Evolutionary conservation across 129 eudicot species (phyloP).

Genomic region (Lactuca sativa): DNA sequence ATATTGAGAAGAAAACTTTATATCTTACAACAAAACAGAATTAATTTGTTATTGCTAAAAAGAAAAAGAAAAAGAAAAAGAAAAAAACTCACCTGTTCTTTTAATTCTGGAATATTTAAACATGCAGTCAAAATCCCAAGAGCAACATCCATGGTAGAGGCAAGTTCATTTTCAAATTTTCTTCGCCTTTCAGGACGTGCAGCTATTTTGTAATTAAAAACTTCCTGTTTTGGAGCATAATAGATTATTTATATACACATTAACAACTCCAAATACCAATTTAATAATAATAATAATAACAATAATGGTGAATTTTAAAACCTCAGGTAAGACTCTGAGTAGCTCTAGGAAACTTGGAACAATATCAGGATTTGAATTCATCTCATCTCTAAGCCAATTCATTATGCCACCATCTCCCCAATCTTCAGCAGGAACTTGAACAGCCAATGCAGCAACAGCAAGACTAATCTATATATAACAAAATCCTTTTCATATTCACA

Average conservation of each 20-base stretch:
- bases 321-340: conserved; percentile 97
- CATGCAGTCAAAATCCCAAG: conserved; percentile 85
- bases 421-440: conserved; percentile 94
- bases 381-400: conserved; percentile 87
- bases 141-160: conserved; percentile 81
- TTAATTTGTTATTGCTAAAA: not conserved
- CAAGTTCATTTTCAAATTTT: conserved; percentile 92
- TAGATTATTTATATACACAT: not conserved
- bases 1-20: conserved; percentile 8
- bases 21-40: not conserved
- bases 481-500: conserved; percentile 4
- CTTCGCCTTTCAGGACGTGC: conserved; percentile 98
- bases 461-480: conserved; percentile 79
- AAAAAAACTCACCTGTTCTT: conserved; percentile 70
- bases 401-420: conserved; percentile 99
- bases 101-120: conserved; percentile 71
- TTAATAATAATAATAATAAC: not conserved
- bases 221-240: conserved; percentile 58
- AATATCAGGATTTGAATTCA: conserved; percentile 75
- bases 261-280: conserved; percentile 2
- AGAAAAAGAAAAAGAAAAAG: conserved; percentile 5
- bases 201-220: conserved; percentile 89
- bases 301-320: conserved; percentile 6
- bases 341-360: conserved; percentile 92
- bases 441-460: conserved; percentile 99